Base-by-base conservation (phyloP, 441 rosid genomes). In the Viola pubescens region DNA sequence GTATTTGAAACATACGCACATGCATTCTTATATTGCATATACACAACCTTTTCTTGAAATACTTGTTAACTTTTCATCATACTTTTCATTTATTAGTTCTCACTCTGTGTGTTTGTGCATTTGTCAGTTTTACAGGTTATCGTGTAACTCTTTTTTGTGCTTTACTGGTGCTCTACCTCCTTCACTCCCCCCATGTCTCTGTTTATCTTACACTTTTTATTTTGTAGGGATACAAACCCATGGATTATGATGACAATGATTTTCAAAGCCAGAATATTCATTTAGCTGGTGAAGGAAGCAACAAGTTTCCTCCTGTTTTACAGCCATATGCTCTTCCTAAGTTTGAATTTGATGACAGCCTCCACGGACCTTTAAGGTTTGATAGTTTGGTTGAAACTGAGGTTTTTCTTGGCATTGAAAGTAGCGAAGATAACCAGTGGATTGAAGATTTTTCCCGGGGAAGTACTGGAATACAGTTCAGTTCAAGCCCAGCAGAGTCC, bases 221-320 rank as follows among this genome's bases (percentile, higher is more conserved):
- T 4, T 74, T 70, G 58, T 73, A 95, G 99, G 91, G 60, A 78
- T 70, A 77, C 34, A 26, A 66, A 82, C 91, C 82, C 95, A 95
- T 95, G 99, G 99, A 91, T 82, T 89, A 83, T 87, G 95, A 95
- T 79, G 99, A 91, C 79, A 91, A 74, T 80, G 98, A 94, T 77
- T 87, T 83, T 85, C 97, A 87, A 75, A 78, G 88, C 85, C 94
- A 84, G 79, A 94, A 87, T 81, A 91, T 83, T 75, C 89, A 83
- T 63, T 63, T 95, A 91, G 84, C 87, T 67, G 88, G 96, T 80
- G 99, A 94, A 78, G 90, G 89, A 45, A 84, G 78, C 76, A 76
- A 73, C 55, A 87, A 91, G 64, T 86, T 83, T 73, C 81, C 97
- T 54, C 82, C 95, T 70, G 87, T 77, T 53, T 77, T 80, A 62